Evolutionary conservation across 176 grass and related monocot species (phyloP).

Genomic region (Oryza glumipatula): DNA sequence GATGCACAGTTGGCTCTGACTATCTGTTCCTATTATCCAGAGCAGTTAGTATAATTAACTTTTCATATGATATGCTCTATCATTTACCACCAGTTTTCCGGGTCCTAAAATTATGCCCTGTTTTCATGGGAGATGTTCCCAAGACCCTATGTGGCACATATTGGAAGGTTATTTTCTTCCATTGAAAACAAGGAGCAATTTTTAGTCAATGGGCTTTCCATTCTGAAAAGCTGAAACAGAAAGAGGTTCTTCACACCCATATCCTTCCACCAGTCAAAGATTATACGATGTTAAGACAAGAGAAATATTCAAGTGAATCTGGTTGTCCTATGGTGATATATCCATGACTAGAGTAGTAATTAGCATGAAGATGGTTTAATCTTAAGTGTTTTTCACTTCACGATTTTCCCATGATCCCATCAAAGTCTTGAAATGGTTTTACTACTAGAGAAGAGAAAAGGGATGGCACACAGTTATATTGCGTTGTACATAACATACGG

Average conservation of each 20-base stretch:
- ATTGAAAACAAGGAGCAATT: background rate
- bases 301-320: no score
- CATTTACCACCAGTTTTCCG: constrained; percentile 1
- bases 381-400: background rate
- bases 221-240: no score
- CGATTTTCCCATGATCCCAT: background rate
- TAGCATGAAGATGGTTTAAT: background rate
- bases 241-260: no score
- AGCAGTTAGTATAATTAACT: background rate
- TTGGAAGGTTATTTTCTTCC: background rate
- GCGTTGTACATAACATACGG: background rate
- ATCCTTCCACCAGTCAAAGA: no score
- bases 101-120: constrained; percentile 14
- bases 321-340: no score
- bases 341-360: no score
- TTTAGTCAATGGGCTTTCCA: background rate
- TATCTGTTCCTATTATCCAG: background rate
- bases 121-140: constrained; percentile 1
- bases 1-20: background rate
- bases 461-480: background rate
- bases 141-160: background rate
- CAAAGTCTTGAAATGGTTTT: background rate
- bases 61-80: background rate
- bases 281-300: no score
- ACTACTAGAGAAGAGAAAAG: background rate